Evolutionary conservation across 2,329 filamentous ascomycete species (phyloP).

Genomic region (Setomelanomma holmii): DNA sequence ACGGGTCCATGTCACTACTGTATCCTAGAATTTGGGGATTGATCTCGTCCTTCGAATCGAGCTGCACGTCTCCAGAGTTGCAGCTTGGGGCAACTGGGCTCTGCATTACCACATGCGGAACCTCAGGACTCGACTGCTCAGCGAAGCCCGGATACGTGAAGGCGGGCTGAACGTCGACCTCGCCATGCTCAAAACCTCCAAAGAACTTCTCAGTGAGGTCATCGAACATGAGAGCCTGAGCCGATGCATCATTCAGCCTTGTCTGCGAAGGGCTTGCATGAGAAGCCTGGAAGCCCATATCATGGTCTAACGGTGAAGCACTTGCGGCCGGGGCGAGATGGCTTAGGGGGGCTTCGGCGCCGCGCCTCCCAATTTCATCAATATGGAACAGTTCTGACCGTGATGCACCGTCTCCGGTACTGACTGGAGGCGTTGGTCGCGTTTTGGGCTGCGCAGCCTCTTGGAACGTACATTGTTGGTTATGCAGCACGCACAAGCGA

Average conservation of each 20-base stretch:
- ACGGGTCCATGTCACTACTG: conserved; percentile 18
- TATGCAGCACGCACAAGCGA: conserved; percentile 13
- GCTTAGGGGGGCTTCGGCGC: no score
- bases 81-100: neutral
- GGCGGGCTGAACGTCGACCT: neutral
- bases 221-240: neutral
- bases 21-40: conserved; percentile 14
- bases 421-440: neutral
- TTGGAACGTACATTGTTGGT: conserved; percentile 12
- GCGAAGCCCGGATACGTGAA: no score
- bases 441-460: conserved; percentile 12
- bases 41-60: conserved; percentile 2
- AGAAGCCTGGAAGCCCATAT: no score
- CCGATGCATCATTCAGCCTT: neutral
- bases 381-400: no score
- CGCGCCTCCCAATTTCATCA: no score
- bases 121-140: no score
- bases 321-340: neutral
- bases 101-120: no score
- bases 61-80: neutral
- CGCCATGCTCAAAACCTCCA: neutral
- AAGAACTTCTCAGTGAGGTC: neutral
- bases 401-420: neutral
- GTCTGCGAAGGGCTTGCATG: no score
- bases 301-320: no score